Evolutionary conservation across 2,329 filamentous ascomycete species (phyloP).

Genomic region (Stenocarpella maydis): DNA sequence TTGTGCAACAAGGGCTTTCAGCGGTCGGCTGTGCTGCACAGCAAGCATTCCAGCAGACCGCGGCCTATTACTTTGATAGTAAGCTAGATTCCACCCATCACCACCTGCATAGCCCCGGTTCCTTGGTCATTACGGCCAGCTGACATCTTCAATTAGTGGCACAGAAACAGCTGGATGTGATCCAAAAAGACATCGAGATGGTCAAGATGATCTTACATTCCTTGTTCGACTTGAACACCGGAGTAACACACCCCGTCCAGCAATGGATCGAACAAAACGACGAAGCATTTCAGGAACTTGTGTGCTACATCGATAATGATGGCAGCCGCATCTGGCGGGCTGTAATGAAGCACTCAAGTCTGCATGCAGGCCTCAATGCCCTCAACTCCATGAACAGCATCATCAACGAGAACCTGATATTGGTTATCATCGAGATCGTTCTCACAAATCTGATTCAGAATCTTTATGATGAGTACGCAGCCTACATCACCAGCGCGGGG

Average conservation of each 20-base stretch:
- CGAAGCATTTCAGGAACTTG: conserved; percentile 13
- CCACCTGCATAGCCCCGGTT: not conserved
- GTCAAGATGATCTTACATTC: not conserved
- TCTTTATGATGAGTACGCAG: not conserved
- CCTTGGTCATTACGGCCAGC: not conserved
- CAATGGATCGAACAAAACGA: conserved; percentile 27
- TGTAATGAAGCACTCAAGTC: conserved; percentile 2
- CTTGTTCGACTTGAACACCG: not conserved
- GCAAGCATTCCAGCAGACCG: conserved; percentile 10
- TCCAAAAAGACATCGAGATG: not conserved
- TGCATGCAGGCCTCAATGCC: conserved; percentile 22
- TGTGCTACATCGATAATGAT: conserved; percentile 10
- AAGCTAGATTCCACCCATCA: not conserved
- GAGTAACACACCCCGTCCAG: not conserved
- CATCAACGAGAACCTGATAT: not conserved
- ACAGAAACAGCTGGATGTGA: not conserved
- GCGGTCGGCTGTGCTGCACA: conserved; percentile 23
- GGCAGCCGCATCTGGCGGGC: conserved; percentile 4
- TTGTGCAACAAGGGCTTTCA: conserved; percentile 9
- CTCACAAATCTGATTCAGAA: not conserved
- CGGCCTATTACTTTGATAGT: conserved; percentile 22
- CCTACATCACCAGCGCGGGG: conserved; percentile 24
- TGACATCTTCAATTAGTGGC: not conserved
- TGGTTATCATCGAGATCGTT: not conserved
- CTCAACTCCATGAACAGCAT: conserved; percentile 13